A percentile compares a stretch with the other conserved stretches of the same genome.
phyloP scores from a whole-genome alignment of 768 basidiomycete species.

The Mycena vitilis region DNA sequence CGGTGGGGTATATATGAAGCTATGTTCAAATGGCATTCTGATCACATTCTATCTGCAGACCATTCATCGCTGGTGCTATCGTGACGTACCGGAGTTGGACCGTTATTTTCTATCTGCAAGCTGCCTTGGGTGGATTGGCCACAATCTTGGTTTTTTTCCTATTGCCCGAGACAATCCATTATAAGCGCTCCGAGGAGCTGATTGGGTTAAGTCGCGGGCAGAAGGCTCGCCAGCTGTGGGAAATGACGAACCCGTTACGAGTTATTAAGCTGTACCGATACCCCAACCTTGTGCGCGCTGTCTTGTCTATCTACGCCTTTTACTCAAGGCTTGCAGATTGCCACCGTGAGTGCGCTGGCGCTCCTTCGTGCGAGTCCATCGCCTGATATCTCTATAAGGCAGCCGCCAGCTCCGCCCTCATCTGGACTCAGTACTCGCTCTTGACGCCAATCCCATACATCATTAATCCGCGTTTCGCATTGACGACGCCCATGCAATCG shows the following conservation, averaged over 20 bases:
- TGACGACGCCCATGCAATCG: constrained; percentile 34
- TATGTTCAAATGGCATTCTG: neutral
- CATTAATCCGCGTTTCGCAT: constrained; percentile 34
- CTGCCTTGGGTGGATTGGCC: constrained; percentile 32
- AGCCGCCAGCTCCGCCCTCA: constrained; percentile 22
- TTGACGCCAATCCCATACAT: constrained; percentile 36
- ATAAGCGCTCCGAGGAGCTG: constrained; percentile 32
- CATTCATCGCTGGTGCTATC: constrained; percentile 34
- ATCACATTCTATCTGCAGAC: constrained; percentile 15
- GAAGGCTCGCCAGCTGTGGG: constrained; percentile 22
- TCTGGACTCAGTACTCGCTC: constrained; percentile 36
- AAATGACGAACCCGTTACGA: constrained; percentile 31
- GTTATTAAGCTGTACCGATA: constrained; percentile 33
- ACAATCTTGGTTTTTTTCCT: constrained; percentile 34
- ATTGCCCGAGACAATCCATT: constrained; percentile 36
- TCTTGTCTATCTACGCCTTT: neutral
- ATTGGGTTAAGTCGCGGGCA: constrained; percentile 19
- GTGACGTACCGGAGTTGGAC: constrained; percentile 35
- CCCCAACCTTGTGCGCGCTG: constrained; percentile 32
- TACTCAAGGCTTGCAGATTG: constrained; percentile 14
- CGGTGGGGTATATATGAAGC: constrained; percentile 25
- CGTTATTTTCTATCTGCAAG: constrained; percentile 36
- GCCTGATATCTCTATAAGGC: neutral
- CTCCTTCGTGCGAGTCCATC: neutral
- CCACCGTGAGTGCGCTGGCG: constrained; percentile 17